A percentile compares a stretch with the other conserved stretches of the same genome.
These are phyloP conservation scores for Proliferodiscus dingleyae DNA, from an alignment of 2,329 filamentous ascomycete species.

Conservation along the genomic window DNA sequence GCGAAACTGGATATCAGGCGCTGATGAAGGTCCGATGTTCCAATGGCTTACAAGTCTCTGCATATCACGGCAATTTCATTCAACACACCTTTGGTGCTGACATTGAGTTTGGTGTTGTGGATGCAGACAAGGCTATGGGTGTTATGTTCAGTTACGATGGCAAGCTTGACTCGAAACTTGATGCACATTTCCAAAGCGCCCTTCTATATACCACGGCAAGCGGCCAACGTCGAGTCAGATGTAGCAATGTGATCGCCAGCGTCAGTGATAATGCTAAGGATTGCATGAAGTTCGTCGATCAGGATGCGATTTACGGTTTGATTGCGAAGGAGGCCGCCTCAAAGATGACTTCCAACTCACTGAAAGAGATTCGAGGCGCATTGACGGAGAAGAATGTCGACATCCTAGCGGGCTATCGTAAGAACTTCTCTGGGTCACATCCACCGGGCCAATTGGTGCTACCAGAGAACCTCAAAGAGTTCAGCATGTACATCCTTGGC, in stretches of 20 bases:
- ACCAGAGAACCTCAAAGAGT: slow-evolving; percentile 93
- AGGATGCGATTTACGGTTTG: slow-evolving; percentile 84
- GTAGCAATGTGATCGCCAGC: slow-evolving; percentile 88
- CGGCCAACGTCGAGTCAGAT: slow-evolving; percentile 85
- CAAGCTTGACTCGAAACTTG: slow-evolving; percentile 92
- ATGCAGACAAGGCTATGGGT: slow-evolving; percentile 87
- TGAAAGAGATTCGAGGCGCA: slow-evolving; percentile 80
- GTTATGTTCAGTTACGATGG: slow-evolving; percentile 94
- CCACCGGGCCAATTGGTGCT: slow-evolving; percentile 91
- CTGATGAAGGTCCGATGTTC: slow-evolving; percentile 98
- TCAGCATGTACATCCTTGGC: slow-evolving; percentile 91
- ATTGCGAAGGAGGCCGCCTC: slow-evolving; percentile 91
- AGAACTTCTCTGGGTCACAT: slow-evolving; percentile 79
- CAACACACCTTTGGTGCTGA: slow-evolving; percentile 95
- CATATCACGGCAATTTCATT: slow-evolving; percentile 95
- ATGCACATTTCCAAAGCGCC: slow-evolving; percentile 95
- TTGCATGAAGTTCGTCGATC: slow-evolving; percentile 87
- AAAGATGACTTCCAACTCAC: slow-evolving; percentile 67
- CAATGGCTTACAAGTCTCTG: slow-evolving; percentile 86
- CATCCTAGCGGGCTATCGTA: slow-evolving; percentile 85
- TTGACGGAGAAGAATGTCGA: slow-evolving; percentile 91
- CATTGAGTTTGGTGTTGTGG: slow-evolving; percentile 86
- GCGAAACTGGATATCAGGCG: slow-evolving; percentile 92
- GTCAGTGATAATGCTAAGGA: slow-evolving; percentile 83
- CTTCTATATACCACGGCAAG: slow-evolving; percentile 88